phyloP scores from a whole-genome alignment of 1,284 basidiomycete species.

The Sanguinoderma infundibulare region DNA sequence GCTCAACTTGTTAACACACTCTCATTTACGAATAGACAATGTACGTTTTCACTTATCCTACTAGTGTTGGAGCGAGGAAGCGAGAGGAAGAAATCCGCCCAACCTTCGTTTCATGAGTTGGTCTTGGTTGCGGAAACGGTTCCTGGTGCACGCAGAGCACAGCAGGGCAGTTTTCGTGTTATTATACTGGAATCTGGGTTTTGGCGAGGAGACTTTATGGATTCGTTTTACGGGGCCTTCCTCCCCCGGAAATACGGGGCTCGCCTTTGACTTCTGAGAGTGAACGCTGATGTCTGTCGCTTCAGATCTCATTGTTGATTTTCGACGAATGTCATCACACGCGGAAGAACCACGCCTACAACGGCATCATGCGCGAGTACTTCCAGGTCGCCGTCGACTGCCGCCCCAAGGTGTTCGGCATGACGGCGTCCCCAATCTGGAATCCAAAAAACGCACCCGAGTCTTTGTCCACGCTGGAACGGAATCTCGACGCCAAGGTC shows the following conservation, averaged over 20 bases:
- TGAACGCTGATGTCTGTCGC: background rate
- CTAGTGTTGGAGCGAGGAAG: too few relatives aligned
- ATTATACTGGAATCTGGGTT: too few relatives aligned
- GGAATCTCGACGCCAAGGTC: constrained; percentile 72
- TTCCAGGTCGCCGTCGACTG: constrained; percentile 48
- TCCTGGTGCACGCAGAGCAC: too few relatives aligned
- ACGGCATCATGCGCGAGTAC: constrained; percentile 81
- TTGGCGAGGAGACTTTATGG: too few relatives aligned
- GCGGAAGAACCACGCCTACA: constrained; percentile 81
- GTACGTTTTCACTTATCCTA: constrained; percentile 33
- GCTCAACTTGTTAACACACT: constrained; percentile 77
- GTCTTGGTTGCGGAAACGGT: too few relatives aligned
- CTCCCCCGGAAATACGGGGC: background rate
- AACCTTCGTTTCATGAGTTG: too few relatives aligned
- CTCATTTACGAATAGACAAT: constrained; percentile 72
- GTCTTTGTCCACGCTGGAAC: constrained; percentile 67
- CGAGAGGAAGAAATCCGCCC: too few relatives aligned
- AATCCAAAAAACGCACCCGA: constrained; percentile 66
- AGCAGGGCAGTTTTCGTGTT: too few relatives aligned
- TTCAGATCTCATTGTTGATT: constrained; percentile 73
- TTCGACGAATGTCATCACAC: constrained; percentile 87
- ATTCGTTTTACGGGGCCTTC: background rate
- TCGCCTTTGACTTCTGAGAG: background rate
- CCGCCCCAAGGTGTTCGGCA: constrained; percentile 84
- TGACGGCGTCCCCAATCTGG: constrained; percentile 88